Conservation (phyloP, 2,329 filamentous ascomycete species). For the Monilinia vaccinii-corymbosi region DNA sequence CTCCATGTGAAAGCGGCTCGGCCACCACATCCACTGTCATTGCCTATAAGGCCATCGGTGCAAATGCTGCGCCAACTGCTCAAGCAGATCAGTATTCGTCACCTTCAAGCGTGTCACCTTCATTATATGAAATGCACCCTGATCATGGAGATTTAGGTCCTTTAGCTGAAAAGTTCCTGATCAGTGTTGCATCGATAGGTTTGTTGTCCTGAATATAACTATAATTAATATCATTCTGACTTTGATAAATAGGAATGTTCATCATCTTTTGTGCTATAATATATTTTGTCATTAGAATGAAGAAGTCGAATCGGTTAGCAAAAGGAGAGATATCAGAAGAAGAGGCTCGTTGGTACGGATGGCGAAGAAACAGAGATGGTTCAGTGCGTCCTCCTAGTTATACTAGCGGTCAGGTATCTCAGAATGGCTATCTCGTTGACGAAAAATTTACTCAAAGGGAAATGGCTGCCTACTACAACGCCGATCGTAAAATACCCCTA, state of each 20-base stretch:
- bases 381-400: slow-evolving; percentile 10
- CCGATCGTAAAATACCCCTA: not conserved
- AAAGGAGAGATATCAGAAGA: slow-evolving; percentile 19
- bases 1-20: not conserved
- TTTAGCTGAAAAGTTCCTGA: slow-evolving; percentile 22
- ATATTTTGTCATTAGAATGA: slow-evolving; percentile 22
- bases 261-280: slow-evolving; percentile 22
- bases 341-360: slow-evolving; percentile 20
- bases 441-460: slow-evolving; percentile 4
- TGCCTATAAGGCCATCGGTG: not conserved
- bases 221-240: not conserved
- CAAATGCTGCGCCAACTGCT: not conserved
- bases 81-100: not conserved
- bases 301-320: slow-evolving; percentile 19
- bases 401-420: not conserved
- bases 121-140: not conserved
- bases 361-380: slow-evolving; percentile 15
- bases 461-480: not conserved
- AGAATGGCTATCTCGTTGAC: not conserved
- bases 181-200: slow-evolving; percentile 27
- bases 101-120: not conserved
- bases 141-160: slow-evolving; percentile 16
- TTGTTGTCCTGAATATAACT: not conserved
- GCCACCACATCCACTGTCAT: not conserved
- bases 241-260: slow-evolving; percentile 20